Base-by-base conservation (phyloP, 2,329 filamentous ascomycete species). In the Penicillium sp. region DNA sequence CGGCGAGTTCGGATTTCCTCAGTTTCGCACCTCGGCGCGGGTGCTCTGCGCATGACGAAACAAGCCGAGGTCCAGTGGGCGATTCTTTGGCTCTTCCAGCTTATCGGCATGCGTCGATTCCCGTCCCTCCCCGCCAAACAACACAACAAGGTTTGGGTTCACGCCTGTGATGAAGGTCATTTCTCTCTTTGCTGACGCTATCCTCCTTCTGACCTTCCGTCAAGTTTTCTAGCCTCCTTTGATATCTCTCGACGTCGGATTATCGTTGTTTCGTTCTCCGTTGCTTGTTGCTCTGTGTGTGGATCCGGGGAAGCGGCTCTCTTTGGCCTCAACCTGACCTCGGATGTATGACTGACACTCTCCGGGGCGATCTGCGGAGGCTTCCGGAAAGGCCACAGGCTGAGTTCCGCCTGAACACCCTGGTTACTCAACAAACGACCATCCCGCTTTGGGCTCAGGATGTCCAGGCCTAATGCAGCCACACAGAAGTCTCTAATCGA, bases 21-120 rank as follows among this genome's bases (percentile, higher is more conserved):
- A 23, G 30, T 41, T 46, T 65, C 62, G 66, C 69, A 73, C 74
- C 74, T 75, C 73, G 74, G 73, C 70, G 72, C 63, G 58, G 56
- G 56, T 57, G 57, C 52, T 64, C 56, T 11, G 55, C 69, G 66
- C 66, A 71, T 71, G 69, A 70, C 63, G 66, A 71, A 70, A 69
- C 55, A 65, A 72, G 66, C 74, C 74, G 73, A 75, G 74, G 73
- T 75, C 67, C 71, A 70, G 60, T 41, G 46, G 45, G 29, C n/a
- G 19, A 30, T 50, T 41, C n/a, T 35, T 44, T 35, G 54, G 26
- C 30, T 2, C 30, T 54, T 59, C 60, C 63, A 61, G 63, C 61
- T 68, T 67, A 66, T 63, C 52, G 60, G 52, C 48, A 50, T 59
- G 57, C 60, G 45, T 21, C 53, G 44, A 26, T 46, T 67, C 63